Percentiles rank a stretch among this genome's conserved stretches.
Conservation (phyloP, 2,329 filamentous ascomycete species). For the Ophiostoma pallidulum region DNA sequence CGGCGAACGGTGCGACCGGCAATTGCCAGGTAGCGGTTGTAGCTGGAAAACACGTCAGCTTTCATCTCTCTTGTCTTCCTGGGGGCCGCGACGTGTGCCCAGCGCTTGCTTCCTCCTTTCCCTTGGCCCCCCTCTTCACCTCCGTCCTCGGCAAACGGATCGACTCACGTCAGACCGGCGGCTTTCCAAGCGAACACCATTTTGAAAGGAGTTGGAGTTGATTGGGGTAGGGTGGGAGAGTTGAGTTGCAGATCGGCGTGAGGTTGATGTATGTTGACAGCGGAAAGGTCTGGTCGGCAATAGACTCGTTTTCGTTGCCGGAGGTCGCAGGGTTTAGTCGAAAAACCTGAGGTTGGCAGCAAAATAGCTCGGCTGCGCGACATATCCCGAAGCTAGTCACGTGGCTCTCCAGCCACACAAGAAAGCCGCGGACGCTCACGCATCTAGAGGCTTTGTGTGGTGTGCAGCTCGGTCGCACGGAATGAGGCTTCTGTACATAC, state of each 20-base stretch:
- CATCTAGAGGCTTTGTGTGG: too few relatives aligned
- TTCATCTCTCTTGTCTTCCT: neutral
- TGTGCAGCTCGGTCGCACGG: too few relatives aligned
- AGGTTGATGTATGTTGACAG: slow-evolving; percentile 22
- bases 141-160: slow-evolving; percentile 11
- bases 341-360: slow-evolving; percentile 10
- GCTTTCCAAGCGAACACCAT: slow-evolving; percentile 99
- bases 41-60: slow-evolving; percentile 46
- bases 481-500: too few relatives aligned
- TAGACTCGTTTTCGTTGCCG: slow-evolving; percentile 14
- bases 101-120: too few relatives aligned
- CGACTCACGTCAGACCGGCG: slow-evolving; percentile 83
- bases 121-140: neutral
- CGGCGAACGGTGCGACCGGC: slow-evolving; percentile 90
- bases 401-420: slow-evolving; percentile 4
- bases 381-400: slow-evolving; percentile 12
- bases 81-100: too few relatives aligned
- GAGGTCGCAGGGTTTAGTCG: slow-evolving; percentile 1
- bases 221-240: slow-evolving; percentile 12
- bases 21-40: slow-evolving; percentile 99
- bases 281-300: slow-evolving; percentile 13
- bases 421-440: too few relatives aligned
- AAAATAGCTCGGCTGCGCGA: slow-evolving; percentile 15
- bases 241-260: neutral
- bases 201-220: slow-evolving; percentile 39